Conservation (phyloP, 129 eudicot species). For the Arctium minus region DNA sequence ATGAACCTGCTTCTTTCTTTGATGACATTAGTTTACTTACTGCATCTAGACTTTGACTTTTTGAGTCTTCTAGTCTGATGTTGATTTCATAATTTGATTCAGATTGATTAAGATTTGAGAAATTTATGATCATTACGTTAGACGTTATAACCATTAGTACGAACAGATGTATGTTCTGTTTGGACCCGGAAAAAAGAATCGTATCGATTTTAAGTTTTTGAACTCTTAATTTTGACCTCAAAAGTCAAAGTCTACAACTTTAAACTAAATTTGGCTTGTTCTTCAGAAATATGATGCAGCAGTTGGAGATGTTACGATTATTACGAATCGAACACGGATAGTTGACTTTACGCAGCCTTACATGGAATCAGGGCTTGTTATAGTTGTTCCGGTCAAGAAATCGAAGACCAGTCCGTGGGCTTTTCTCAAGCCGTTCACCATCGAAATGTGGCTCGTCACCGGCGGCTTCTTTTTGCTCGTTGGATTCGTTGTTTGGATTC, state of each 20-base stretch:
- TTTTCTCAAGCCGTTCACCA: slow-evolving; percentile 79
- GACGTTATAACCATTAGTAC: not conserved
- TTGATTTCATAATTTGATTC: not conserved
- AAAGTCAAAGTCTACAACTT: slow-evolving; percentile 11
- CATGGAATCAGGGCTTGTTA: slow-evolving; percentile 94
- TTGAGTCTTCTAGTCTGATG: not conserved
- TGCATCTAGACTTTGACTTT: not conserved
- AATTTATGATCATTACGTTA: not conserved
- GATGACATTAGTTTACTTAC: not conserved
- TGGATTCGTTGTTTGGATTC: slow-evolving; percentile 94
- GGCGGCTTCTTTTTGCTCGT: slow-evolving; percentile 81
- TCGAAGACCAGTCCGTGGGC: slow-evolving; percentile 87
- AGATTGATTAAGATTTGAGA: not conserved
- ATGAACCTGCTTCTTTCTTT: not conserved
- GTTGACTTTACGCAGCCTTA: slow-evolving; percentile 97
- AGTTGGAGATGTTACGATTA: slow-evolving; percentile 89
- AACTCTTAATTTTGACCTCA: slow-evolving; percentile 11
- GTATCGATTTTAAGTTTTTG: not conserved
- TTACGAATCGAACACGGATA: slow-evolving; percentile 75
- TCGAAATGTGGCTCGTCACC: slow-evolving; percentile 94
- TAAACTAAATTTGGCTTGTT: not conserved
- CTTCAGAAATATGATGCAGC: slow-evolving; percentile 88
- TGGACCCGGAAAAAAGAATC: not conserved
- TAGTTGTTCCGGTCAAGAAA: slow-evolving; percentile 62
- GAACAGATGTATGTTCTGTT: not conserved